phyloP scores from a whole-genome alignment of 2,329 filamentous ascomycete genomes.

The Claviceps maximensis region DNA sequence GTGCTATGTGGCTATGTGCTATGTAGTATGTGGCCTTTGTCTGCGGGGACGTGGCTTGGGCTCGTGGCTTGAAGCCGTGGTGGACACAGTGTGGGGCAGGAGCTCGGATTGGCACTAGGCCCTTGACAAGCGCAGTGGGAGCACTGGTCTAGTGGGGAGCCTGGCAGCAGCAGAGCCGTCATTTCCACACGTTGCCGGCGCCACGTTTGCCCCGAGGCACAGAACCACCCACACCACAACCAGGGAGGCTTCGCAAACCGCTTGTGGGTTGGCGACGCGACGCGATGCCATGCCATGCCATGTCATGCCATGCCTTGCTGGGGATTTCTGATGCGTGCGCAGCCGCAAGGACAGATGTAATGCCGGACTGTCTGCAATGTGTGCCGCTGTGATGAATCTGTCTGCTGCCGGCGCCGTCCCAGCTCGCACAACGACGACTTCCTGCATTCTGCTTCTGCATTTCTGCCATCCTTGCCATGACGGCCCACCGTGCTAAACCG shows the following conservation, averaged over 20 bases:
- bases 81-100: too few relatives aligned
- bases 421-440: background rate
- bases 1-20: too few relatives aligned
- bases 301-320: background rate
- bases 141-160: too few relatives aligned
- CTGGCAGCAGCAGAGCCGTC: background rate
- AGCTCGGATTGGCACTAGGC: too few relatives aligned
- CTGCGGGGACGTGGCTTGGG: too few relatives aligned
- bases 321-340: too few relatives aligned
- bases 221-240: background rate
- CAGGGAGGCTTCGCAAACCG: too few relatives aligned
- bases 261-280: background rate
- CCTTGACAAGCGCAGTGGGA: too few relatives aligned
- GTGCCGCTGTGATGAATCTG: background rate
- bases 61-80: too few relatives aligned
- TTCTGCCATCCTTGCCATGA: background rate
- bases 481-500: background rate
- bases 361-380: background rate
- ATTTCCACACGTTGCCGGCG: slow-evolving; percentile 3
- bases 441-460: background rate
- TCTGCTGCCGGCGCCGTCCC: background rate
- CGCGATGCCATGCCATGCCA: background rate
- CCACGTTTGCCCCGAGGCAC: slow-evolving; percentile 1
- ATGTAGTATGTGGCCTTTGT: too few relatives aligned
- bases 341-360: too few relatives aligned